Base-by-base conservation (phyloP, 2,329 filamentous ascomycete genomes). In the Curvularia lunata region DNA sequence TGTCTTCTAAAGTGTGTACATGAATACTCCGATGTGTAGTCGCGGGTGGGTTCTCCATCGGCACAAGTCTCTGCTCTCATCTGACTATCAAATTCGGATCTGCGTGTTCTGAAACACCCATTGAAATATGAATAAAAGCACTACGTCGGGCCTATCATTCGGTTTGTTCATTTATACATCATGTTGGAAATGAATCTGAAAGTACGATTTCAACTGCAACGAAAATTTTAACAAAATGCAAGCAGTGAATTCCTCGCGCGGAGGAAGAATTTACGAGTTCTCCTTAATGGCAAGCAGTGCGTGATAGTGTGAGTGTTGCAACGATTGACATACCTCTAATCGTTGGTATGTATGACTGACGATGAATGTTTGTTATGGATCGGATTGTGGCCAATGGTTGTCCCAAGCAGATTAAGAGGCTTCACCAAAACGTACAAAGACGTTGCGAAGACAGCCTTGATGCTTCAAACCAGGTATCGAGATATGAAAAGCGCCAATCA, bases 271-370 rank as follows among this genome's bases (percentile, higher is more conserved):
- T 16, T 46, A 47, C 47, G 40, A 51, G 8, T 55, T 45, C 2
- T 18, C 12, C 25, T 28, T 38, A 52, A 40, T 1, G 53, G 53
- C 30, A 55, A 32, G 13, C 53, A 55, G 16, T 55, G 53, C n/a
- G 47, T 46, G 12, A 30, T 46, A 40, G 47, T 0, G 48, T 55
- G 30, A 46, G 40, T 5, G 51, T 46, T 27, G 40, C 47, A 10
- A 40, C 40, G 4, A 55, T 4, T 5, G 53, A 52, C 13, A 51
- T 21, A 25, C 8, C 30, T 2, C 40, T 23, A 0, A 40, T 28
- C 4, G 28, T 18, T 16, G 45, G 30, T 1, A 55, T 40, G 9
- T 55, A 51, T 16, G 34, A 10, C n/a, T 55, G 43, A 1, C 51
- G 30, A 12, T 19, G 41, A 2, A 40, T 51, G 30, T 32, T 40